phyloP scores from a whole-genome alignment of 192 early-diverging fungal species.

The Diversispora eburnea region DNA sequence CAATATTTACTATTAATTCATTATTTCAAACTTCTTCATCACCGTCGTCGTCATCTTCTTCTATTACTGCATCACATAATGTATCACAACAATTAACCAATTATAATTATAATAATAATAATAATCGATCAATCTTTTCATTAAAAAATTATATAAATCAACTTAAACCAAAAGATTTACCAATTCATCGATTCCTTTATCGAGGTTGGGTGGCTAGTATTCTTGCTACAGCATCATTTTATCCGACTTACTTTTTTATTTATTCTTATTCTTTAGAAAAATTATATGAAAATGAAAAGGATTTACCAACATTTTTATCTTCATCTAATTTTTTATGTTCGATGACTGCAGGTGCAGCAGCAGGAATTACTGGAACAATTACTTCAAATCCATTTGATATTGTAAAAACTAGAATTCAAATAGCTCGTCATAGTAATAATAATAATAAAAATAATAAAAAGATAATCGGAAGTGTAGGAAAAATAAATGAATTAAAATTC shows the following conservation, averaged over 20 bases:
- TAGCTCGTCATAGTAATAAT: not conserved
- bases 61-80: conserved; percentile 1
- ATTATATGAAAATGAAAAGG: conserved; percentile 1
- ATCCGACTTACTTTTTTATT: conserved; percentile 23
- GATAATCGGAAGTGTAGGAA: not conserved
- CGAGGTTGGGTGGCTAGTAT: conserved; percentile 17
- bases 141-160: conserved; percentile 16
- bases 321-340: conserved; percentile 19
- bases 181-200: conserved; percentile 19
- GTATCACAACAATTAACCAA: not conserved
- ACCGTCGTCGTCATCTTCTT: not conserved
- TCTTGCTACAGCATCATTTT: conserved; percentile 14
- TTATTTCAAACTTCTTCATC: not conserved
- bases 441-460: no score
- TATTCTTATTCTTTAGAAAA: conserved; percentile 16
- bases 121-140: not conserved
- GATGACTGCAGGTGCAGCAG: conserved; percentile 24
- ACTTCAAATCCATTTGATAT: conserved; percentile 28
- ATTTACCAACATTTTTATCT: not conserved
- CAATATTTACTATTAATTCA: not conserved
- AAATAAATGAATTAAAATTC: conserved; percentile 7
- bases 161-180: conserved; percentile 24
- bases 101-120: not conserved
- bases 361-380: conserved; percentile 20
- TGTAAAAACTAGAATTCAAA: conserved; percentile 32